Conservation (phyloP, 2,329 filamentous ascomycete species). For the Xylaria digitata region DNA sequence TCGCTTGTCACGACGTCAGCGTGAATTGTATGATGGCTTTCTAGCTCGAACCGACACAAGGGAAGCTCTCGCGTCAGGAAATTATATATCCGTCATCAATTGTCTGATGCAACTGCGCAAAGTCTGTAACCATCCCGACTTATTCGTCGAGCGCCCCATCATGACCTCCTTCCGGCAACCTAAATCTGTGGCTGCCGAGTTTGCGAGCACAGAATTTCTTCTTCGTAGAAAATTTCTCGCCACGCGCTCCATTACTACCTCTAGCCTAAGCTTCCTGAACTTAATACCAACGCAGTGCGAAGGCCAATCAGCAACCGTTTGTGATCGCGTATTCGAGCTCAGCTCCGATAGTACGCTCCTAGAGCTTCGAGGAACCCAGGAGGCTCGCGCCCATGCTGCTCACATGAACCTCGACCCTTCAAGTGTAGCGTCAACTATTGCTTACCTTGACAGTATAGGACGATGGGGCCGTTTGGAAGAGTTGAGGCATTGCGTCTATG, state of each 20-base stretch:
- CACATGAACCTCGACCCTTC: conserved; percentile 70
- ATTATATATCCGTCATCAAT: conserved; percentile 98
- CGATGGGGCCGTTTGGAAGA: conserved; percentile 79
- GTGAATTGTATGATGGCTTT: conserved; percentile 96
- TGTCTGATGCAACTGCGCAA: conserved; percentile 97
- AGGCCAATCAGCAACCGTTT: conserved; percentile 64
- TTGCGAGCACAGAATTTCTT: conserved; percentile 76
- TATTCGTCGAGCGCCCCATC: conserved; percentile 95
- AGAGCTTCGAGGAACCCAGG: conserved; percentile 78
- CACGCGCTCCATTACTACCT: conserved; percentile 69
- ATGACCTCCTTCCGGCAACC: conserved; percentile 96
- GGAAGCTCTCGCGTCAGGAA: conserved; percentile 88
- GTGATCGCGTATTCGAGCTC: conserved; percentile 70
- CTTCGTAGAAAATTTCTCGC: conserved; percentile 75
- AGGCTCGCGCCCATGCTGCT: conserved; percentile 67
- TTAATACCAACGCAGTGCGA: conserved; percentile 80
- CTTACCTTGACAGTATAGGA: conserved; percentile 76
- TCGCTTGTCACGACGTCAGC: conserved; percentile 91
- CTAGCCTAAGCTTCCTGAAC: conserved; percentile 82
- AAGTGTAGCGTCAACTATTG: conserved; percentile 75
- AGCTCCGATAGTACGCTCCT: conserved; percentile 77
- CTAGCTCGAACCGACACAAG: conserved; percentile 90
- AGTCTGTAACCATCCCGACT: conserved; percentile 97
- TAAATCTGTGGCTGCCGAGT: conserved; percentile 79
- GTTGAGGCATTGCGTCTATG: conserved; percentile 81